Evolutionary conservation across 108 stramenopile genomes (phyloP).

Genomic region (Nitzschia sp.): DNA sequence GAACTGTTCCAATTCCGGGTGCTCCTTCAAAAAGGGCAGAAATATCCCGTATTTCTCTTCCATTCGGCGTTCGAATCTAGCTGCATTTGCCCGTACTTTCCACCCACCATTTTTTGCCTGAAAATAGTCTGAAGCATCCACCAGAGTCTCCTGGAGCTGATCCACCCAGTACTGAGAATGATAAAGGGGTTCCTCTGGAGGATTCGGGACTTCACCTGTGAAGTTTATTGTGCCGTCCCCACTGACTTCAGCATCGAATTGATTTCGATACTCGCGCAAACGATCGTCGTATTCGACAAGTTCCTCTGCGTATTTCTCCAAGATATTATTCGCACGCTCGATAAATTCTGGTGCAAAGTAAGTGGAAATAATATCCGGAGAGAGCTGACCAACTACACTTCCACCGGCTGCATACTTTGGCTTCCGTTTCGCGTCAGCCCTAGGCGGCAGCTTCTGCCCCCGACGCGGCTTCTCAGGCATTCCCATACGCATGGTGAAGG

Average conservation of each 20-base stretch:
- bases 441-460: not conserved
- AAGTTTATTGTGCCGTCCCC: conserved; percentile 30
- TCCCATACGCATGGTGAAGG: conserved; percentile 39
- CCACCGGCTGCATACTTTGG: conserved; percentile 54
- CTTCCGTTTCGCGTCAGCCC: conserved; percentile 27
- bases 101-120: conserved; percentile 55
- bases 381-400: conserved; percentile 65
- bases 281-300: conserved; percentile 43
- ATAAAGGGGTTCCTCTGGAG: conserved; percentile 40
- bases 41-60: conserved; percentile 86
- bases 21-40: conserved; percentile 73
- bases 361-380: conserved; percentile 64
- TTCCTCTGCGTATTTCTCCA: conserved; percentile 65
- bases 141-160: conserved; percentile 52
- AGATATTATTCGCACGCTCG: conserved; percentile 40
- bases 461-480: conserved; percentile 32
- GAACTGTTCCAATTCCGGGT: conserved; percentile 76
- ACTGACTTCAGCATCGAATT: conserved; percentile 26
- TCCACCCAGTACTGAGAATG: conserved; percentile 56
- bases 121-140: conserved; percentile 63
- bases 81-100: conserved; percentile 77
- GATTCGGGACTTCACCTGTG: conserved; percentile 22
- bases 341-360: conserved; percentile 55
- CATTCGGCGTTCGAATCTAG: conserved; percentile 83
- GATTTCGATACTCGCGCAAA: conserved; percentile 15